A percentile compares a stretch with the other conserved stretches of the same genome.
Evolutionary conservation across 2,329 filamentous ascomycete species (phyloP).

Genomic region (Cladosporium sphaerospermum): DNA sequence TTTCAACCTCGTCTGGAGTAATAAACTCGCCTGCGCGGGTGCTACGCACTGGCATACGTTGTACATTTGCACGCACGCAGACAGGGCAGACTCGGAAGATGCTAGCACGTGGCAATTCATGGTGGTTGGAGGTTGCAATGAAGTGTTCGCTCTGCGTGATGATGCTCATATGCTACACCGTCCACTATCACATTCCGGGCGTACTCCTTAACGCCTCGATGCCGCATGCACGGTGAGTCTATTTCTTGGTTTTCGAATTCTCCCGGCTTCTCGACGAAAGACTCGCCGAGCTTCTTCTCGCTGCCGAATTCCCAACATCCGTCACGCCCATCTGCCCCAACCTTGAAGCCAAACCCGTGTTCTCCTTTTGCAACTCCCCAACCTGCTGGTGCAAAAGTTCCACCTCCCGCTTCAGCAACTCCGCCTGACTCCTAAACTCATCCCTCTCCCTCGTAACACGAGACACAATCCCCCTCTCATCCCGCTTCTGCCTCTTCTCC

Average conservation of each 20-base stretch:
- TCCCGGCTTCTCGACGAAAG: background rate
- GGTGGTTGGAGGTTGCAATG: no score
- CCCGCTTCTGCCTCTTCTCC: constrained; percentile 40
- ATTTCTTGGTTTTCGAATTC: background rate
- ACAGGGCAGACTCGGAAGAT: no score
- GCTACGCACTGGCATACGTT: no score
- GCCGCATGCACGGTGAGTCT: background rate
- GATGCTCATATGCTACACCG: background rate
- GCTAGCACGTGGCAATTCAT: no score
- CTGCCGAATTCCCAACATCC: constrained; percentile 5
- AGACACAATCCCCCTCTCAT: constrained; percentile 42
- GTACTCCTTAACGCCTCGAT: background rate
- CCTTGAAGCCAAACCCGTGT: constrained; percentile 44
- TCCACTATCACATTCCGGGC: background rate
- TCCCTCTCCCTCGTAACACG: constrained; percentile 44
- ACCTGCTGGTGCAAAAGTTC: constrained; percentile 46
- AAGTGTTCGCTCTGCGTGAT: no score
- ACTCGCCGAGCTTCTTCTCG: background rate
- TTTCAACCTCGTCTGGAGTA: no score
- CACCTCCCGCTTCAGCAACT: constrained; percentile 45
- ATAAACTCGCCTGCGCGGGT: no score
- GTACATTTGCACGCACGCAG: no score
- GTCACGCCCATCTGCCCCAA: constrained; percentile 19
- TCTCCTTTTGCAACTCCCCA: constrained; percentile 52
- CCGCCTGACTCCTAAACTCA: constrained; percentile 40